Conservation (phyloP, 495 filamentous ascomycete genomes). For the Tuber melanosporum region DNA sequence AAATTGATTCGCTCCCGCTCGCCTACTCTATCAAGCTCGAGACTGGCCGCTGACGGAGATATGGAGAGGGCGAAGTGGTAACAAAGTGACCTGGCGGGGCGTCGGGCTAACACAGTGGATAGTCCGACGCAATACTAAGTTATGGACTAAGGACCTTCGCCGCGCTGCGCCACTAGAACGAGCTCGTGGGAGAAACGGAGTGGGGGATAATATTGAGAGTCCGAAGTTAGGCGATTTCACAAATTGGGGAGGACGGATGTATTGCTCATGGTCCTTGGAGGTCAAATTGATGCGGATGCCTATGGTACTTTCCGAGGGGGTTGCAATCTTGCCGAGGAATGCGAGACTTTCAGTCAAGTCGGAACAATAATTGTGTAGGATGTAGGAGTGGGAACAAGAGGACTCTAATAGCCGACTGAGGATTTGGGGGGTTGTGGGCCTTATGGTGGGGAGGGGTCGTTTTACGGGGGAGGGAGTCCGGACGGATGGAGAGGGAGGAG, state of each 20-base stretch:
- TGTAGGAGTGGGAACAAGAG: neutral
- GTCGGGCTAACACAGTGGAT: neutral
- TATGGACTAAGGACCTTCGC: neutral
- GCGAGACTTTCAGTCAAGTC: neutral
- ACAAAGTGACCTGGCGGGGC: neutral
- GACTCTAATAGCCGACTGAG: neutral
- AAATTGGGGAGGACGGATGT: neutral
- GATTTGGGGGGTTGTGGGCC: neutral
- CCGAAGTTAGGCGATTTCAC: neutral
- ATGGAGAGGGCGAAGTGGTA: neutral
- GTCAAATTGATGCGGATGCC: neutral
- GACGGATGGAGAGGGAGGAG: constrained; percentile 33
- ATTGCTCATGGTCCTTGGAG: neutral
- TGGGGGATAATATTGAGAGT: neutral
- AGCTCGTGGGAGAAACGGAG: neutral
- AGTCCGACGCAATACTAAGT: neutral
- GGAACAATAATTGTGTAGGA: neutral
- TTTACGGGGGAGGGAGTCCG: constrained; percentile 9
- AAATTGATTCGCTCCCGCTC: neutral
- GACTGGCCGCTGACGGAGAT: neutral
- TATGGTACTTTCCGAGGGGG: neutral
- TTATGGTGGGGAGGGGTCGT: neutral
- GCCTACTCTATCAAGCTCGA: neutral
- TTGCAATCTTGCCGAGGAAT: neutral
- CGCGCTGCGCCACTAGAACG: neutral